These are phyloP conservation scores for Sistotremastrum suecicum DNA, from an alignment of 768 basidiomycete genomes.

Conservation along the genomic window DNA sequence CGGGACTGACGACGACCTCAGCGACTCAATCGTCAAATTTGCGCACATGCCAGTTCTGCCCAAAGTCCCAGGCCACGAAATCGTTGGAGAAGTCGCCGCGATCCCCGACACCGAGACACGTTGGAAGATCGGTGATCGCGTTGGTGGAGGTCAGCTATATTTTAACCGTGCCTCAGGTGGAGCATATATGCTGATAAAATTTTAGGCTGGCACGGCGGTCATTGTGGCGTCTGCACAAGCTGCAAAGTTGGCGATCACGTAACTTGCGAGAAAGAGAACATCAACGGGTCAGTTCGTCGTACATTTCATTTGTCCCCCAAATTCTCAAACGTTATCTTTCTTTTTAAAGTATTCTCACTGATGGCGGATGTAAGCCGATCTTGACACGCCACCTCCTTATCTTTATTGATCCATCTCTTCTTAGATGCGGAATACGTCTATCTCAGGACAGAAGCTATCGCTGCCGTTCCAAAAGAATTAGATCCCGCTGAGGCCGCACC, in stretches of 20 bases:
- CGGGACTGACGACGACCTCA: too few species aligned
- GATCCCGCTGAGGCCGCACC: constrained; percentile 15
- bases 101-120: constrained; percentile 6
- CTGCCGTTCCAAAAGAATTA: constrained; percentile 11
- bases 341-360: too few species aligned
- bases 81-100: constrained; percentile 14
- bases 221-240: constrained; percentile 12
- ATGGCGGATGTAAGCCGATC: too few species aligned
- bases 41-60: too few species aligned
- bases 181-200: too few species aligned
- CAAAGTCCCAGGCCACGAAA: constrained; percentile 15
- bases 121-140: constrained; percentile 17
- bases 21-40: too few species aligned
- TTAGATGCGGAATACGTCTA: neutral
- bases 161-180: too few species aligned
- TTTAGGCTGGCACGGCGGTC: constrained; percentile 15
- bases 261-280: constrained; percentile 12
- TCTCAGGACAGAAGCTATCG: constrained; percentile 7
- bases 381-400: too few species aligned
- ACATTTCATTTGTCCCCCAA: too few species aligned
- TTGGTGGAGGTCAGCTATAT: constrained; percentile 8
- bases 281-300: constrained; percentile 6
- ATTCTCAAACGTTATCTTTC: too few species aligned
- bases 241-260: constrained; percentile 15
- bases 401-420: too few species aligned